Percentiles rank a stretch among this genome's conserved stretches.
phyloP scores from a whole-genome alignment of 352 stramenopile species.

The Nothophytophthora sp. region DNA sequence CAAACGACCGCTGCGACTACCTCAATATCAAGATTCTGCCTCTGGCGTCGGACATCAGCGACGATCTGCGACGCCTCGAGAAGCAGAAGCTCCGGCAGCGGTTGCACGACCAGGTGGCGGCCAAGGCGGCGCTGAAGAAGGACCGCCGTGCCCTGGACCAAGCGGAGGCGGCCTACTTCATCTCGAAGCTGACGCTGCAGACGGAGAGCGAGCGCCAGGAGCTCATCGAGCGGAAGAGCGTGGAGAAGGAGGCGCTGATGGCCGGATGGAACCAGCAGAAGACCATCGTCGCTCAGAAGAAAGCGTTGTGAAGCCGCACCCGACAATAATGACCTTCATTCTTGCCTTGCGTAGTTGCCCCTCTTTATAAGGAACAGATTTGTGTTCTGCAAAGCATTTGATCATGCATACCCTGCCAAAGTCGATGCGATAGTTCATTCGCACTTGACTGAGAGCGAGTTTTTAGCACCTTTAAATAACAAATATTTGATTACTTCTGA shows the following conservation, averaged over 20 bases:
- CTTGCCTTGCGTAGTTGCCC: no score
- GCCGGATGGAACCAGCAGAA: constrained; percentile 51
- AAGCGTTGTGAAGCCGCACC: constrained; percentile 13
- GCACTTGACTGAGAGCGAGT: no score
- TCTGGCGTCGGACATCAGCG: constrained; percentile 27
- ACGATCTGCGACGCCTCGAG: constrained; percentile 24
- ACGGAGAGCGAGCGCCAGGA: constrained; percentile 30
- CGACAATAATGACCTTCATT: no score
- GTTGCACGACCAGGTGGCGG: constrained; percentile 47
- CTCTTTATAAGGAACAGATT: constrained; percentile 13
- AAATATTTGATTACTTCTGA: no score
- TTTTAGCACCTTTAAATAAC: no score
- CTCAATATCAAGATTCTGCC: constrained; percentile 43
- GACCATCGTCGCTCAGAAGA: constrained; percentile 27
- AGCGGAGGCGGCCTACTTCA: constrained; percentile 57
- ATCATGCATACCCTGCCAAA: no score
- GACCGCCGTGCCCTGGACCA: constrained; percentile 45
- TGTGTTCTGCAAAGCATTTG: no score
- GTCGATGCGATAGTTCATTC: no score
- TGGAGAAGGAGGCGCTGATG: constrained; percentile 41
- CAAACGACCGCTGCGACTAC: constrained; percentile 2
- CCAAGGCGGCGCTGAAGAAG: constrained; percentile 39
- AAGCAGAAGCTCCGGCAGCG: constrained; percentile 48
- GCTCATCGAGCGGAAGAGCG: constrained; percentile 21
- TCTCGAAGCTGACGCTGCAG: constrained; percentile 45